Conservation (phyloP, 1,284 basidiomycete species). For the Amylostereum chailletii region DNA sequence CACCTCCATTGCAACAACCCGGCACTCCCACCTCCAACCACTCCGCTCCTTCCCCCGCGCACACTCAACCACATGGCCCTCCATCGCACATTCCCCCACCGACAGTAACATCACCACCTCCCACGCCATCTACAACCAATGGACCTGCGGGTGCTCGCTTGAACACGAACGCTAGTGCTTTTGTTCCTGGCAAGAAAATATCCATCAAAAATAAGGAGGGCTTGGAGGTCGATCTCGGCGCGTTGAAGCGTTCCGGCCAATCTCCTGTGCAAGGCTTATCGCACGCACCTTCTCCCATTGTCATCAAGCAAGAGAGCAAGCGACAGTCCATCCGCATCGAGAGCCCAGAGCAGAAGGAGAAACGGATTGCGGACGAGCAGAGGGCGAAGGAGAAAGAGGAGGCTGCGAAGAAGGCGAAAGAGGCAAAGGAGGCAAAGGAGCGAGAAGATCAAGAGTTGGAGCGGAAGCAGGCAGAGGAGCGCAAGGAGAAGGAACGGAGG, state of each 20-base stretch:
- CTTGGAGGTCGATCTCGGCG: conserved; percentile 47
- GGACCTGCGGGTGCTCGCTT: conserved; percentile 33
- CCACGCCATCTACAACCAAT: conserved; percentile 49
- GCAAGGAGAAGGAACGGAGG: conserved; percentile 24
- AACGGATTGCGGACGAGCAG: conserved; percentile 40
- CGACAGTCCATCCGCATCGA: conserved; percentile 39
- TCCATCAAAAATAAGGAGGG: conserved; percentile 49
- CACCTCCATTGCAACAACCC: conserved; percentile 45
- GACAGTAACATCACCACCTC: conserved; percentile 54
- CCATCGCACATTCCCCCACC: conserved; percentile 40
- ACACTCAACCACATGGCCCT: conserved; percentile 42
- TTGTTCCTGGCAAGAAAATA: conserved; percentile 50
- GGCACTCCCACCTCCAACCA: conserved; percentile 59
- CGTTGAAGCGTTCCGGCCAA: conserved; percentile 33
- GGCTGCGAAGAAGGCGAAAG: conserved; percentile 19
- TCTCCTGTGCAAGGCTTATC: background rate
- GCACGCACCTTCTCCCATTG: conserved; percentile 13
- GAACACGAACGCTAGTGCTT: conserved; percentile 53
- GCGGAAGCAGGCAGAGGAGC: conserved; percentile 30
- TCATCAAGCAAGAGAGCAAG: conserved; percentile 11
- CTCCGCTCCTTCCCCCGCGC: conserved; percentile 37
- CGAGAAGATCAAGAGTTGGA: conserved; percentile 27
- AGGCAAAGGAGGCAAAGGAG: conserved; percentile 24
- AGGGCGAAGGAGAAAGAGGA: conserved; percentile 18
- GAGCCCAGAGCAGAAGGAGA: conserved; percentile 45